phyloP scores from a whole-genome alignment of 139 green algal genomes.

The Yamagishiella unicocca region DNA sequence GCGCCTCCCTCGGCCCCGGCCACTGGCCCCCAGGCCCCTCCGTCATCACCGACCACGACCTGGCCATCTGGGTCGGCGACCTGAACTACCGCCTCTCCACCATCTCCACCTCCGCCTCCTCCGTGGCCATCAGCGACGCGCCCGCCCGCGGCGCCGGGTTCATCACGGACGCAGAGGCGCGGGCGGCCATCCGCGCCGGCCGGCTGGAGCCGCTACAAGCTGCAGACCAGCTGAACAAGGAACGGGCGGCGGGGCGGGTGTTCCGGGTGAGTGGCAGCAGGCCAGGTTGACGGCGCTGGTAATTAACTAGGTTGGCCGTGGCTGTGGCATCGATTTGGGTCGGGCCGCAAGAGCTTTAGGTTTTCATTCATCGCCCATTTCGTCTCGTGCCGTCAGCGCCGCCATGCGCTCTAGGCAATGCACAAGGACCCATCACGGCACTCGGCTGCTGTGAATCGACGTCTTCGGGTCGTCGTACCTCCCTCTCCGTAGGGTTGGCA shows the following conservation, averaged over 20 bases:
- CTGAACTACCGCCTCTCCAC: conserved; percentile 90
- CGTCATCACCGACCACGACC: conserved; percentile 54
- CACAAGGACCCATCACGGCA: no score
- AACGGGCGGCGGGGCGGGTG: conserved; percentile 65
- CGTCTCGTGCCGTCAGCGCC: no score
- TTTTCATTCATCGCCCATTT: no score
- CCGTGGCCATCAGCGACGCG: neutral
- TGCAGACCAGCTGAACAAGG: conserved; percentile 75
- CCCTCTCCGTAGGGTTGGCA: conserved; percentile 69
- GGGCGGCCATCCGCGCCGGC: conserved; percentile 46
- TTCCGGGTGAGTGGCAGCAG: conserved; percentile 69
- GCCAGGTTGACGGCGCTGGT: no score
- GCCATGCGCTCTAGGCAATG: no score
- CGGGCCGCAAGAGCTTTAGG: no score
- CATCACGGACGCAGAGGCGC: conserved; percentile 47
- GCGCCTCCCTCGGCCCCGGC: conserved; percentile 39
- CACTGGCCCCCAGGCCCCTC: conserved; percentile 52
- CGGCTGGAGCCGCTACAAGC: conserved; percentile 62
- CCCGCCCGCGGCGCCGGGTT: neutral
- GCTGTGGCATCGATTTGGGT: no score
- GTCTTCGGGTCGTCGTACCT: neutral
- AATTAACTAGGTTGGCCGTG: no score
- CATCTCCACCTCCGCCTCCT: neutral
- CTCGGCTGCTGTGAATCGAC: no score
- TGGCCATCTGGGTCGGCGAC: conserved; percentile 90